Evolutionary conservation across 129 eudicot genomes (phyloP).

Genomic region (Dittrichia graveolens): DNA sequence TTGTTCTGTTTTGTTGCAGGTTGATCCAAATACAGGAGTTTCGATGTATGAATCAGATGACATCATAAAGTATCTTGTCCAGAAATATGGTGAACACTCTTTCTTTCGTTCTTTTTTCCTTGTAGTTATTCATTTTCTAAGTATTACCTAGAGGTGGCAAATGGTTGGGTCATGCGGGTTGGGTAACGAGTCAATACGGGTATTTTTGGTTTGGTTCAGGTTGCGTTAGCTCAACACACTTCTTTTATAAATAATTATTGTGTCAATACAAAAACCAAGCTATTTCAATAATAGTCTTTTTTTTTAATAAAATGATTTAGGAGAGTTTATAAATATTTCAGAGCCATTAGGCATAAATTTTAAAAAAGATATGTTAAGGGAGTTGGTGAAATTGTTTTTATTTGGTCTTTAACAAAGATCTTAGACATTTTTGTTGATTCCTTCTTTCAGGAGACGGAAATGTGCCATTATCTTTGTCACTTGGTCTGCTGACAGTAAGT

Average conservation of each 20-base stretch:
- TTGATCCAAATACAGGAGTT: constrained; percentile 97
- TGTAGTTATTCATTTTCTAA: constrained; percentile 4
- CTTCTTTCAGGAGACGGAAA: constrained; percentile 78
- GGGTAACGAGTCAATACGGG: not conserved
- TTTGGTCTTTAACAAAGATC: constrained; percentile 15
- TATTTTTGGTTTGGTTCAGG: not conserved
- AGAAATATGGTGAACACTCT: constrained; percentile 67
- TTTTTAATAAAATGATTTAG: not conserved
- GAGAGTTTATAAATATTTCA: not conserved
- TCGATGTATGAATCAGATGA: constrained; percentile 99
- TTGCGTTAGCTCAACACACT: not conserved
- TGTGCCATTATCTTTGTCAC: constrained; percentile 75
- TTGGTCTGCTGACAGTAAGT: constrained; percentile 93
- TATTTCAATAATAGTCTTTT: not conserved
- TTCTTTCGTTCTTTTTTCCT: not conserved
- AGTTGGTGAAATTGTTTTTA: not conserved
- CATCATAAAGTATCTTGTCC: constrained; percentile 82
- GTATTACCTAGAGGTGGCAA: not conserved
- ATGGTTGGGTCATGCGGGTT: not conserved
- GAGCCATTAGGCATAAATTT: not conserved
- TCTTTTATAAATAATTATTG: not conserved
- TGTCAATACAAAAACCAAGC: not conserved
- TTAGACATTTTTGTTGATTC: constrained; percentile 17
- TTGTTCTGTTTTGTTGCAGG: constrained; percentile 49
- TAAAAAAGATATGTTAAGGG: not conserved